Conservation (phyloP, 2,329 filamentous ascomycete genomes). For the Trichoderma arundinaceum region DNA sequence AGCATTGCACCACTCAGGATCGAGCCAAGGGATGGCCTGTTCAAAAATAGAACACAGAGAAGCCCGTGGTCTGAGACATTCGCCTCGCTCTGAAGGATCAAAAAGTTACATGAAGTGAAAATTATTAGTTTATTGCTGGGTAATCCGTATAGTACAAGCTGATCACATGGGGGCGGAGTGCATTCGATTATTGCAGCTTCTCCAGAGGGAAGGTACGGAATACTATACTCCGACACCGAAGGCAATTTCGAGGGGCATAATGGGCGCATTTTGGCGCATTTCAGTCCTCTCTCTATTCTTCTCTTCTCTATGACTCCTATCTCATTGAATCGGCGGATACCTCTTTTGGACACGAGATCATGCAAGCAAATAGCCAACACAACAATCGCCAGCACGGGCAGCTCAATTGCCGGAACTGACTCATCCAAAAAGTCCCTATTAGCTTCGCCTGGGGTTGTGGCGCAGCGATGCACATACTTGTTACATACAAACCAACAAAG, state of each 20-base stretch:
- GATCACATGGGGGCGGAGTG: too few relatives aligned
- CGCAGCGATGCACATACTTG: conserved; percentile 14
- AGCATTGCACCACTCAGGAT: neutral
- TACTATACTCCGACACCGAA: conserved; percentile 5
- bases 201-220: conserved; percentile 14
- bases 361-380: neutral
- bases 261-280: too few relatives aligned
- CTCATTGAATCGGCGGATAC: neutral
- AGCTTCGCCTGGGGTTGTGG: conserved; percentile 7
- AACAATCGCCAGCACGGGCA: neutral
- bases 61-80: too few relatives aligned
- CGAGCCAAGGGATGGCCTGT: neutral
- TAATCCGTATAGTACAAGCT: neutral
- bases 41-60: conserved; percentile 1
- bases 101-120: too few relatives aligned
- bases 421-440: neutral
- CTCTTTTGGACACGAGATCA: neutral
- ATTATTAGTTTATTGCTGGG: neutral
- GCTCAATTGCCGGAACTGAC: neutral
- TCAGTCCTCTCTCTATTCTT: neutral
- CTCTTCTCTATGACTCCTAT: neutral
- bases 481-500: neutral
- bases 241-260: too few relatives aligned
- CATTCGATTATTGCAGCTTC: too few relatives aligned
- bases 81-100: too few relatives aligned